Evolutionary conservation across 192 early-diverging fungal species (phyloP), one percentile per base, ranked within the genome.

Genomic region (Backusella macrospora): DNA sequence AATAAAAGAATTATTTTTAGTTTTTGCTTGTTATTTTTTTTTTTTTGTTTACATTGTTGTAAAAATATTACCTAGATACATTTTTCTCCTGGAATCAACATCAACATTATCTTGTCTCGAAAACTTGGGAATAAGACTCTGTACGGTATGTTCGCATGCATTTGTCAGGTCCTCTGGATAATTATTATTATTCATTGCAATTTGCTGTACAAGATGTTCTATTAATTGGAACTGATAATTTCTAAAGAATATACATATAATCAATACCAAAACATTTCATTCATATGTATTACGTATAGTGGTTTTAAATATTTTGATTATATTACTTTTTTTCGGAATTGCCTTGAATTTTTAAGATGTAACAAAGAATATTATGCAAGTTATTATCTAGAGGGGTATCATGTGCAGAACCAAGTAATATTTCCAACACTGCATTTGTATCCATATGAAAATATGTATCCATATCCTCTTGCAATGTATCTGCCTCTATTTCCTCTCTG

Each of bases 321-420:
- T 8, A 10, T 43, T 73, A 76, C 75, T 70, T 65, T 21, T 77
- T 77, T 48, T 71, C 70, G 13, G 70, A 37, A 43, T 77, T 70
- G 18, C 59, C 65, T 26, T 66, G 88, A 67, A 94, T 86, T 13
- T 92, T 78, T 47, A 92, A 74, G 73, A 94, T 81, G 45, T 92
- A 90, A 72, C 92, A 91, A 67, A 94, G 72, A 10, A 91, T 86
- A 4, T 89, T 91, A 65, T 92, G 55, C 72, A 94, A 89, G 70
- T 88, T 87, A 52, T 89, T 87, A 65, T 84, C 86, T 13, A 89
- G 77, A 21, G 85, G 84, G 23, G 88, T 91, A 49, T 88, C 88
- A 49, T 91, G 84, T 10, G 92, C 86, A 47, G 89, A 87, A 16
- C 82, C 82, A 66, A 92, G 68, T 49, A 94, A 79, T 4, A 86